These are phyloP conservation scores for Pestalotiopsis sp. DNA, from an alignment of 2,329 filamentous ascomycete genomes.

Conservation along the genomic window DNA sequence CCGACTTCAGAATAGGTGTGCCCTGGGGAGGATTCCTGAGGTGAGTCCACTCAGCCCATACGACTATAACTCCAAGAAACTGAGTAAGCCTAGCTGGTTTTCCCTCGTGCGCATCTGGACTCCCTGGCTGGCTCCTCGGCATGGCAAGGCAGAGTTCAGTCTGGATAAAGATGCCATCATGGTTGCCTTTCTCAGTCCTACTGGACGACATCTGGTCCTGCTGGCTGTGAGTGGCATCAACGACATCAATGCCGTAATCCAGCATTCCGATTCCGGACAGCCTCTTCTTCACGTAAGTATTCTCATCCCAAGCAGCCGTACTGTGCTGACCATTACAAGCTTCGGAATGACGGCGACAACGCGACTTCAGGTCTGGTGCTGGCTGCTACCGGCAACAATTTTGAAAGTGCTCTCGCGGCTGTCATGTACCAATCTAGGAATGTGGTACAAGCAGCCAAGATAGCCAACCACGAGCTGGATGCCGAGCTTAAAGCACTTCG, in stretches of 20 bases:
- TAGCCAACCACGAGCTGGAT: conserved; percentile 43
- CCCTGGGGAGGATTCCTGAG: conserved; percentile 62
- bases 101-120: conserved; percentile 77
- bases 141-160: conserved; percentile 69
- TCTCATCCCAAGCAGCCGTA: not conserved
- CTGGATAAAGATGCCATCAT: conserved; percentile 80
- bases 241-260: conserved; percentile 71
- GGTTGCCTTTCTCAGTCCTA: conserved; percentile 72
- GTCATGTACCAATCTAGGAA: conserved; percentile 87
- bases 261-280: conserved; percentile 65
- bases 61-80: too few species aligned
- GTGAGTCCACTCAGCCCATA: conserved; percentile 35
- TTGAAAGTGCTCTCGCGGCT: conserved; percentile 77
- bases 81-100: conserved; percentile 65
- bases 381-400: conserved; percentile 70
- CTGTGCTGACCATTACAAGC: conserved; percentile 37
- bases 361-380: conserved; percentile 64
- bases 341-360: conserved; percentile 67
- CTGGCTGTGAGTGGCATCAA: conserved; percentile 77
- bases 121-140: conserved; percentile 87
- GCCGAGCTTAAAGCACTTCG: conserved; percentile 49
- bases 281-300: conserved; percentile 67
- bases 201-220: conserved; percentile 77
- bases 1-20: conserved; percentile 61
- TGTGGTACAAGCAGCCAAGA: conserved; percentile 53